A percentile compares a stretch with the other conserved stretches of the same genome.
These are phyloP conservation scores for Zostera marina DNA, from an alignment of 116 monocot species.

Conservation along the genomic window DNA sequence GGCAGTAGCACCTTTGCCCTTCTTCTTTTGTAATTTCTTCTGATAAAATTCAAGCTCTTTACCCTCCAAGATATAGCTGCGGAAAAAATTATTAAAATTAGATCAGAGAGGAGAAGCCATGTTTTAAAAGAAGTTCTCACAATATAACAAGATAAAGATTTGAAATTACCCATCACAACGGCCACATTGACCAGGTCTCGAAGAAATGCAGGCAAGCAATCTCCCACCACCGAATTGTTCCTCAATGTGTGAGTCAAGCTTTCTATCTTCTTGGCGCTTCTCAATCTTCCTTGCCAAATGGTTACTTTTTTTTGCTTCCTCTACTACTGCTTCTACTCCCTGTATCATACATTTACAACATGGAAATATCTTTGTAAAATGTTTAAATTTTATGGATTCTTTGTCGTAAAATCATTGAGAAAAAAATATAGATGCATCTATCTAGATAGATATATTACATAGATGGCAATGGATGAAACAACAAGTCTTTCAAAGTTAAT, in stretches of 20 bases:
- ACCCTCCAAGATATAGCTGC: constrained; percentile 19
- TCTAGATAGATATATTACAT: no score
- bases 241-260: constrained; percentile 24
- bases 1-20: constrained; percentile 17
- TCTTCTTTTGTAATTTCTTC: constrained; percentile 26
- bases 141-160: not conserved
- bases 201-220: constrained; percentile 18
- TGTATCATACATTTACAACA: no score
- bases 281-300: constrained; percentile 23
- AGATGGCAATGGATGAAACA: no score
- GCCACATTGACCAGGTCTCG: constrained; percentile 24
- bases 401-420: no score
- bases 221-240: constrained; percentile 25
- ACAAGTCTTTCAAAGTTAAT: no score
- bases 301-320: constrained; percentile 26
- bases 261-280: constrained; percentile 21
- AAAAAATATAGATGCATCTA: no score
- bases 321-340: constrained; percentile 14
- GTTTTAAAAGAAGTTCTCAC: not conserved
- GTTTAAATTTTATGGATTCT: no score
- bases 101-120: not conserved
- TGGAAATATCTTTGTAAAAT: no score
- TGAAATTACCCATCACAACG: constrained; percentile 19
- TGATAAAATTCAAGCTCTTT: constrained; percentile 19
- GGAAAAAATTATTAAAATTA: not conserved